A percentile compares a stretch with the other conserved stretches of the same genome.
Evolutionary conservation across 306 rosid genomes (phyloP).

Genomic region (Dryas drummondii): DNA sequence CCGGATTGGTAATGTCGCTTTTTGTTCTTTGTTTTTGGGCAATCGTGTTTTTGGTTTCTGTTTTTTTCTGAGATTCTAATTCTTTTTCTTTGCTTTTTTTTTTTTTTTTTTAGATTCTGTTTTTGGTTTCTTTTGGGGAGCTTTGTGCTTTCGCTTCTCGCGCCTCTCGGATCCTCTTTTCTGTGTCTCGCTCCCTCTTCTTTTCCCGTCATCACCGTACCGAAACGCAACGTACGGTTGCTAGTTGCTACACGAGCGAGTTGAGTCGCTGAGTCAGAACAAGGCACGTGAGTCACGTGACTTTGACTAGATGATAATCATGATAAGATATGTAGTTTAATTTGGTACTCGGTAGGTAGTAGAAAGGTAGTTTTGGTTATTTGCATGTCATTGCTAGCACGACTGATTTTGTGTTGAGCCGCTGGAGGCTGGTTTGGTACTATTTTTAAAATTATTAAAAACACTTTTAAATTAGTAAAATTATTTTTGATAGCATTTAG

Average conservation of each 20-base stretch:
- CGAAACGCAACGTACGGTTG: background rate
- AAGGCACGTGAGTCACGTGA: constrained; percentile 11
- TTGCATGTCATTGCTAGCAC: too few relatives aligned
- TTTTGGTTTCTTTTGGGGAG: background rate
- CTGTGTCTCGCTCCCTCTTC: background rate
- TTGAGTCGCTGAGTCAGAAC: background rate
- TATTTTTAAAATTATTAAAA: too few relatives aligned
- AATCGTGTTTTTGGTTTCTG: constrained; percentile 2
- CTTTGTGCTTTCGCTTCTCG: background rate
- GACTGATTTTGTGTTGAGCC: too few relatives aligned
- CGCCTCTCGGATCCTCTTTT: constrained; percentile 22
- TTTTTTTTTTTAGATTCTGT: background rate
- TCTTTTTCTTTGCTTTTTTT: too few relatives aligned
- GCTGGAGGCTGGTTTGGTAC: too few relatives aligned
- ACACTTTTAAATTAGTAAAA: too few relatives aligned
- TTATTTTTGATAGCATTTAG: too few relatives aligned
- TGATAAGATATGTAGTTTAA: background rate
- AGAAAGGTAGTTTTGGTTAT: background rate
- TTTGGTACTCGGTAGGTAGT: background rate
- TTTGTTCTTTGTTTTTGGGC: constrained; percentile 10
- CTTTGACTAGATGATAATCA: background rate
- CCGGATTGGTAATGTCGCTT: constrained; percentile 16
- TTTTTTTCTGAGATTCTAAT: background rate
- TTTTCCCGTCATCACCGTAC: constrained; percentile 1
- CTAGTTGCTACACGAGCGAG: background rate